A percentile compares a stretch with the other conserved stretches of the same genome.
Evolutionary conservation across 2,329 filamentous ascomycete genomes (phyloP).

Genomic region (Fusarium nodosum): DNA sequence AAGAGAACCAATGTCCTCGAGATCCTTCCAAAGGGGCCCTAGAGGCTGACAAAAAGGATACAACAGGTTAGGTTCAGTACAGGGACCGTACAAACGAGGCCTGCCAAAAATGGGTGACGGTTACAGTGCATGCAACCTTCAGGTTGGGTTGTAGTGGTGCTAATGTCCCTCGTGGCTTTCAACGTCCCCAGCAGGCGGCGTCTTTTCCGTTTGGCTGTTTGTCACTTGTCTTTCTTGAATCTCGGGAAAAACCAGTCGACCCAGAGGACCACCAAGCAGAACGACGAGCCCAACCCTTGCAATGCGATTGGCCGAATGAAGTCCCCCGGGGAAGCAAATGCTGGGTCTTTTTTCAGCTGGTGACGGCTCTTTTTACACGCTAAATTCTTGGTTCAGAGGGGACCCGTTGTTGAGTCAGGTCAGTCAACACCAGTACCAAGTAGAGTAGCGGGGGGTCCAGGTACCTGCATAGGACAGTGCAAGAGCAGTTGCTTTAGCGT

Average conservation of each 20-base stretch:
- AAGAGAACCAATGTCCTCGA: slow-evolving; percentile 21
- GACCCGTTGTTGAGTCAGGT: slow-evolving; percentile 45
- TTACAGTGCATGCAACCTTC: neutral
- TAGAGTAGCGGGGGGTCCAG: slow-evolving; percentile 34
- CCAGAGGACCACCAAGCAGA: slow-evolving; percentile 26
- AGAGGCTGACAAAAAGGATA: slow-evolving; percentile 31
- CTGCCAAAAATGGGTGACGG: slow-evolving; percentile 24
- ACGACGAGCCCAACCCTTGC: slow-evolving; percentile 14
- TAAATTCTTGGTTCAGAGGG: slow-evolving; percentile 34
- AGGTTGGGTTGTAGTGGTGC: neutral
- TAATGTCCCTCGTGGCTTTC: slow-evolving; percentile 28
- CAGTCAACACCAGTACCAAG: slow-evolving; percentile 38
- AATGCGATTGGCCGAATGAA: slow-evolving; percentile 33
- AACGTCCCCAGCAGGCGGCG: slow-evolving; percentile 31
- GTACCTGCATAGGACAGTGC: slow-evolving; percentile 18
- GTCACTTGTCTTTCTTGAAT: slow-evolving; percentile 27
- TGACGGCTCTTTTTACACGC: slow-evolving; percentile 28
- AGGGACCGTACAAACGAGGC: slow-evolving; percentile 22
- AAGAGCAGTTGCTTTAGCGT: slow-evolving; percentile 20
- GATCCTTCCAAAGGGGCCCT: slow-evolving; percentile 22
- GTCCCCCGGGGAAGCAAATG: slow-evolving; percentile 28
- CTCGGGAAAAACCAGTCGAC: slow-evolving; percentile 25
- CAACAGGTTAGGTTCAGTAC: neutral
- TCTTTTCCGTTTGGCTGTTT: slow-evolving; percentile 40
- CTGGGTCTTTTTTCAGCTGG: slow-evolving; percentile 44